Percentiles rank a stretch among this genome's conserved stretches.
These are phyloP conservation scores for Mollisia scopiformis DNA, from an alignment of 2,329 filamentous ascomycete genomes.

Conservation along the genomic window DNA sequence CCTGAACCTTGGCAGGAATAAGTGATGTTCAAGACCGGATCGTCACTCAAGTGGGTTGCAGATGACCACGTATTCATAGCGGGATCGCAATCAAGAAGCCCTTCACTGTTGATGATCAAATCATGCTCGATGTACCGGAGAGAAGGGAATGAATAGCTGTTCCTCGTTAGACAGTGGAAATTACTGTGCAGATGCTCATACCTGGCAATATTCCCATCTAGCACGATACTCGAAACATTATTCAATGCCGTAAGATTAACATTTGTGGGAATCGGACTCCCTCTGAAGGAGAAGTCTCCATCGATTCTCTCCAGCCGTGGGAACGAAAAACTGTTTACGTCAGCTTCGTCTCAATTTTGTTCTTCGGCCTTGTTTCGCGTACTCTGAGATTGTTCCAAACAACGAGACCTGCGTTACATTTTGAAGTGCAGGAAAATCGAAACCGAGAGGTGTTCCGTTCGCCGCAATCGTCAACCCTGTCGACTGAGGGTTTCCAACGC, in stretches of 20 bases:
- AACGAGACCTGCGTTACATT: not conserved
- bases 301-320: not conserved
- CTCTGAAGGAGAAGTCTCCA: not conserved
- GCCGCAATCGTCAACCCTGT: not conserved
- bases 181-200: not conserved
- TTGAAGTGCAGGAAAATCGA: not conserved
- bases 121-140: not conserved
- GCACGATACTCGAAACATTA: not conserved
- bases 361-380: not conserved
- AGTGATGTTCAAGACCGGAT: not conserved
- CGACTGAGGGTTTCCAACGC: not conserved
- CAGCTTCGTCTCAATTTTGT: not conserved
- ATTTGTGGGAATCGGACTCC: not conserved
- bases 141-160: not conserved
- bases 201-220: not conserved
- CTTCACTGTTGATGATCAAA: not conserved
- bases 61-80: not conserved
- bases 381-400: not conserved
- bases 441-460: not conserved
- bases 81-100: not conserved
- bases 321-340: not conserved
- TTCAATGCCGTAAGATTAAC: not conserved
- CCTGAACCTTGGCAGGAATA: not conserved
- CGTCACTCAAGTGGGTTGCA: not conserved
- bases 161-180: not conserved